Conservation (phyloP, 805 yeast genomes). For the Lipomyces sp. region DNA sequence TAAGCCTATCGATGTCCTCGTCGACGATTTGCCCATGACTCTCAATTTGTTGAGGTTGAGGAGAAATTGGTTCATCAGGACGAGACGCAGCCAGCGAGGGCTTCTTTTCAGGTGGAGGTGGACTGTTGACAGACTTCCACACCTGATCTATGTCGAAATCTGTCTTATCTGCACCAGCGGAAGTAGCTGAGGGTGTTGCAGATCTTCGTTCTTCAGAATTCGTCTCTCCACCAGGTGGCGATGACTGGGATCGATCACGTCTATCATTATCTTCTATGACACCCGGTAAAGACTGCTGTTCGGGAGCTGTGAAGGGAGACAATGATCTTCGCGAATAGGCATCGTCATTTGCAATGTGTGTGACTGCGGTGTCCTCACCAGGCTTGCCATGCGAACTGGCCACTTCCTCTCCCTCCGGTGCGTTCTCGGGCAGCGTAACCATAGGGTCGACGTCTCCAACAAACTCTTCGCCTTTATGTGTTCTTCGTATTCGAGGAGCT, state of each 20-base stretch:
- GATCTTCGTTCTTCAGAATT: conserved; percentile 1
- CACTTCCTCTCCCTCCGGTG: conserved; percentile 3
- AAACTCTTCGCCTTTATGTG: conserved; percentile 89
- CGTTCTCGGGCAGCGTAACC: not conserved
- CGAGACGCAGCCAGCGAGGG: not conserved
- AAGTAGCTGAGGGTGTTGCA: not conserved
- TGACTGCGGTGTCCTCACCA: not conserved
- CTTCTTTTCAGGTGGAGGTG: not conserved
- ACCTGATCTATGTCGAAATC: conserved; percentile 12
- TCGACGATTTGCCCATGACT: conserved; percentile 21
- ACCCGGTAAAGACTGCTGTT: not conserved
- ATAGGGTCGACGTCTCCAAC: conserved; percentile 59
- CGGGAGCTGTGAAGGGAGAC: not conserved
- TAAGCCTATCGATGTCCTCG: conserved; percentile 35
- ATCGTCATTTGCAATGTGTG: not conserved
- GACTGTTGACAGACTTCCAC: conserved; percentile 3
- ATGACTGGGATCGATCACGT: not conserved
- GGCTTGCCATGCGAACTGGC: not conserved
- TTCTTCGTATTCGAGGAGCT: conserved; percentile 70
- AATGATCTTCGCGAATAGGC: not conserved
- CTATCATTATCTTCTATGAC: not conserved
- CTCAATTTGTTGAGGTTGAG: not conserved
- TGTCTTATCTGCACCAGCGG: conserved; percentile 8
- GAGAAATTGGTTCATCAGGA: conserved; percentile 11
- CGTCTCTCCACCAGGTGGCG: not conserved